These are phyloP conservation scores for Colletotrichum sp. DNA, from an alignment of 2,329 filamentous ascomycete genomes.

Conservation along the genomic window DNA sequence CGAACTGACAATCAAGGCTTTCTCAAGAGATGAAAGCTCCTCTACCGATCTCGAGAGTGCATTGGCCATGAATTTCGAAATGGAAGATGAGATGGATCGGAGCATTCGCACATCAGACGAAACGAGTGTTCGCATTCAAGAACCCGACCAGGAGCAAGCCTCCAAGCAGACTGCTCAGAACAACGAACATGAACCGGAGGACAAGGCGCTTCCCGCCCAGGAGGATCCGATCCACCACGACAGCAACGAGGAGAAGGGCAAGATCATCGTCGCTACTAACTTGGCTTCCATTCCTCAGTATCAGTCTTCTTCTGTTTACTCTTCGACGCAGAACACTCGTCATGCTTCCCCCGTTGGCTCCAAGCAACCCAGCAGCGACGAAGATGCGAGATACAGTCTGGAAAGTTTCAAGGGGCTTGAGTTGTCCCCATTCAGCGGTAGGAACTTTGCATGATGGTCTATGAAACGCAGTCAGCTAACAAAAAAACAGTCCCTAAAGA, in stretches of 20 bases:
- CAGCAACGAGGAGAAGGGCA: not conserved
- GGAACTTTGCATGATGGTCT: not conserved
- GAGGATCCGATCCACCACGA: not conserved
- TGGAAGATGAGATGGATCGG: not conserved
- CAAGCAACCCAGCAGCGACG: not conserved
- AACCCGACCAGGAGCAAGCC: not conserved
- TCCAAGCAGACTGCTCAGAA: not conserved
- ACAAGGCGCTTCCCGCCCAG: not conserved
- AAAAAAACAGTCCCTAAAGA: not conserved
- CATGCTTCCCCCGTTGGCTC: not conserved
- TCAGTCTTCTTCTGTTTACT: constrained; percentile 16
- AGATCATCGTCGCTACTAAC: not conserved
- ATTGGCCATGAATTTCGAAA: not conserved
- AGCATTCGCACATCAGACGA: not conserved
- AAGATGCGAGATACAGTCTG: not conserved
- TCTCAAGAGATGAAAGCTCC: not conserved
- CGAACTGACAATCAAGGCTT: not conserved
- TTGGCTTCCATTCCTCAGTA: not conserved
- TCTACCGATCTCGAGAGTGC: not conserved
- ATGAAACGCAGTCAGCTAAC: not conserved
- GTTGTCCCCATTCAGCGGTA: constrained; percentile 39
- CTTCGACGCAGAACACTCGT: constrained; percentile 7
- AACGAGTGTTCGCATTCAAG: too few relatives aligned
- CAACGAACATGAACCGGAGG: not conserved
- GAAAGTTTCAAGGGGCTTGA: constrained; percentile 39